Conservation (phyloP, 345 rosid species). For the Murraya koenigii region DNA sequence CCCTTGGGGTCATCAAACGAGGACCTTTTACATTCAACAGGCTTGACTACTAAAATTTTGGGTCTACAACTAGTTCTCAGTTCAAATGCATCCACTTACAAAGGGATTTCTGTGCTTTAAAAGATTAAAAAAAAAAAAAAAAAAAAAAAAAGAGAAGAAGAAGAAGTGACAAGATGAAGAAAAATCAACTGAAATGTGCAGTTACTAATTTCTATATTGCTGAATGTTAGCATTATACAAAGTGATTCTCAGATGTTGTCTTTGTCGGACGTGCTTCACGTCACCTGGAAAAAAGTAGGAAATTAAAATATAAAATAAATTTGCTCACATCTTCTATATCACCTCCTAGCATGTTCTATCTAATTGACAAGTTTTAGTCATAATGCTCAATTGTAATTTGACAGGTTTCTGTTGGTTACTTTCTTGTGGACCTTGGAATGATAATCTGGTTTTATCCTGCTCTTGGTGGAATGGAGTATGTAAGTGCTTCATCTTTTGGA, state of each 20-base stretch:
- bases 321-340: neutral
- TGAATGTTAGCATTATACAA: neutral
- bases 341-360: neutral
- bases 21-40: neutral
- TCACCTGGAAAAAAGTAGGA: neutral
- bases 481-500: conserved; percentile 32
- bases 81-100: neutral
- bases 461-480: conserved; percentile 84
- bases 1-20: neutral
- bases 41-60: neutral
- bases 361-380: neutral
- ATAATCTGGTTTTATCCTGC: conserved; percentile 81
- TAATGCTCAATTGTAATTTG: conserved; percentile 8
- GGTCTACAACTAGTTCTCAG: neutral
- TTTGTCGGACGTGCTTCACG: neutral
- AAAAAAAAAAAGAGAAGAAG: too few relatives aligned
- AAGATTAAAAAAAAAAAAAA: too few relatives aligned
- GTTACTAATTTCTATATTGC: neutral
- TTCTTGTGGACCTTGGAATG: conserved; percentile 73
- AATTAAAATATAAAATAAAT: neutral
- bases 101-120: neutral
- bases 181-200: neutral
- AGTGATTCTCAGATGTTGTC: neutral
- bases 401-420: conserved; percentile 91
- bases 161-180: neutral